A percentile compares a stretch with the other conserved stretches of the same genome.
Conservation (phyloP, 1,284 basidiomycete genomes). For the Xerocomus minutiporus region DNA sequence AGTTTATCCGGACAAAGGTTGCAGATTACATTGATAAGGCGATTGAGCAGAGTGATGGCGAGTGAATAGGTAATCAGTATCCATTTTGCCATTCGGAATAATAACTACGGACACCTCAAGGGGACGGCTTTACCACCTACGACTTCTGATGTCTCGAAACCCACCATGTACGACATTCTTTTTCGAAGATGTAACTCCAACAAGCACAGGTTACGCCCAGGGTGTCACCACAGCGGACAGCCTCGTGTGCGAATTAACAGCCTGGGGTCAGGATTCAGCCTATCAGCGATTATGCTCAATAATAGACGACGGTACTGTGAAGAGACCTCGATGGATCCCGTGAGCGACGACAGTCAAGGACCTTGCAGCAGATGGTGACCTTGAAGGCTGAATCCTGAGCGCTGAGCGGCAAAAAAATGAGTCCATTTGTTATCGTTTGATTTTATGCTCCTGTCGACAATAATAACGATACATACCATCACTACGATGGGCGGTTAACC, state of each 20-base stretch:
- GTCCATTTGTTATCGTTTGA: no score
- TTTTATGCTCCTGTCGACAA: no score
- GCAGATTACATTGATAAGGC: slow-evolving; percentile 78
- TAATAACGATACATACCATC: no score
- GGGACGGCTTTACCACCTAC: slow-evolving; percentile 40
- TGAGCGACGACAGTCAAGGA: no score
- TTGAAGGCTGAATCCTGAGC: no score
- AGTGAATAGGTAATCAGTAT: slow-evolving; percentile 24
- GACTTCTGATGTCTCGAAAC: slow-evolving; percentile 68
- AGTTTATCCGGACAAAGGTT: slow-evolving; percentile 71
- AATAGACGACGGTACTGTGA: slow-evolving; percentile 51
- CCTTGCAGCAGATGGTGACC: no score
- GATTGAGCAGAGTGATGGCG: slow-evolving; percentile 60
- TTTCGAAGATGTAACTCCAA: slow-evolving; percentile 66
- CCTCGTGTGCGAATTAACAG: slow-evolving; percentile 58
- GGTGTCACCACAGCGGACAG: slow-evolving; percentile 38
- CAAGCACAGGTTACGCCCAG: slow-evolving; percentile 55
- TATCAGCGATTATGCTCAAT: slow-evolving; percentile 76
- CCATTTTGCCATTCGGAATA: background rate
- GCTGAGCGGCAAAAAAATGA: no score
- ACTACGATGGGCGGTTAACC: no score
- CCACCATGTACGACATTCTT: slow-evolving; percentile 68
- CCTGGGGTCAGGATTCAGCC: slow-evolving; percentile 67
- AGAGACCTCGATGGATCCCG: no score
- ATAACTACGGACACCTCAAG: slow-evolving; percentile 16